Percentiles rank a stretch among this genome's conserved stretches.
phyloP scores from a whole-genome alignment of 306 rosid species.

The Phaseolus lunatus region DNA sequence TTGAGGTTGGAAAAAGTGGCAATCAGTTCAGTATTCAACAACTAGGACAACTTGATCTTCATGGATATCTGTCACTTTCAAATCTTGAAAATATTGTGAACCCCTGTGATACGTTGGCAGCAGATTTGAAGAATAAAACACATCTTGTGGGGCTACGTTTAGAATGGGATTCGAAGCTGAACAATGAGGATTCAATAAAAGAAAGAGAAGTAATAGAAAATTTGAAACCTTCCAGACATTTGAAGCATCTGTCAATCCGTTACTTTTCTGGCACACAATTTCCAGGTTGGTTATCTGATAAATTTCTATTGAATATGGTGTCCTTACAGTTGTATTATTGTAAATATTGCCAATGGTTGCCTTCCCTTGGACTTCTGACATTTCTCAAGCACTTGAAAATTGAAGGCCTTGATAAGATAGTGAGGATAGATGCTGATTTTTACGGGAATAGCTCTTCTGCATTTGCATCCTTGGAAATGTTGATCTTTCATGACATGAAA shows the following conservation, averaged over 20 bases:
- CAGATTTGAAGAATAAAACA: not conserved
- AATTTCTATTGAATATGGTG: not conserved
- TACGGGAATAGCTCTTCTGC: not conserved
- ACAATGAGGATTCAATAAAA: not conserved
- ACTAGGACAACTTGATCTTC: not conserved
- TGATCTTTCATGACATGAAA: not conserved
- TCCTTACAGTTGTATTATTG: not conserved
- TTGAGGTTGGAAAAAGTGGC: not conserved
- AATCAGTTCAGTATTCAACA: not conserved
- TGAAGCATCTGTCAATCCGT: not conserved
- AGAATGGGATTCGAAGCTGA: not conserved
- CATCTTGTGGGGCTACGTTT: not conserved
- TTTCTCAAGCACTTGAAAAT: not conserved
- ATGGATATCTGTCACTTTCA: not conserved
- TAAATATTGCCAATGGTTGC: not conserved
- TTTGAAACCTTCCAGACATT: not conserved
- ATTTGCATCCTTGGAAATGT: constrained; percentile 1
- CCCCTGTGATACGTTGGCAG: not conserved
- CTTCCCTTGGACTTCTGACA: not conserved
- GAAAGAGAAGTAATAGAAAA: not conserved
- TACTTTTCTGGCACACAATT: not conserved
- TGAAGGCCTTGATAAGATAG: not conserved
- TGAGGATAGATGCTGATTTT: not conserved
- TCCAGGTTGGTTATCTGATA: not conserved
- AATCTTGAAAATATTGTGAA: not conserved